Base-by-base conservation (phyloP, 108 stramenopile genomes). In the Hondaea fermentalgiana region DNA sequence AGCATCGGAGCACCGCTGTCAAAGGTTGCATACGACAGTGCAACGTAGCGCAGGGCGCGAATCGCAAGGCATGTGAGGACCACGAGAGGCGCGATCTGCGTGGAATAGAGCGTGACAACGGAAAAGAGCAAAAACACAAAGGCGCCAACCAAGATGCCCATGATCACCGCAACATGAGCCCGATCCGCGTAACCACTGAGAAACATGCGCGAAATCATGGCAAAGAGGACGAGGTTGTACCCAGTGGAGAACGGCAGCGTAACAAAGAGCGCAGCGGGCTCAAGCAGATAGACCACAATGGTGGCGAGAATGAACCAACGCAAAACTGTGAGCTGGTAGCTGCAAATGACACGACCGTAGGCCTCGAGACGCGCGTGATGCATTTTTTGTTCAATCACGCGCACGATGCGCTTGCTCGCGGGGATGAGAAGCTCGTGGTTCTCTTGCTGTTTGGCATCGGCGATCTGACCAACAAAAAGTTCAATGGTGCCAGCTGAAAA, bases 401-500 rank as follows among this genome's bases (percentile, higher is more conserved):
- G 49, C 19, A 83, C 76, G 76, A 83, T 83, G 45, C 76, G 76
- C 76, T 83, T 83, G 51, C 49, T 53, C 25, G 76, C 76, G 45
- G 76, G 76, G 76, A 83, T 53, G 3, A 83, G 51, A 12, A 83
- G 76, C 76, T 83, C 76, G 76, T 83, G 76, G 28, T 83, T 83
- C 51, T 83, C 76, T 23, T 83, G 19, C 51, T 83, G 76, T 4
- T 83, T 83, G 45, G 76, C 76, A 23, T 83, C 51, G 19, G 76
- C 76, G 3, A 83, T 83, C 51, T 53, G 76, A 2, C n/a, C 51
- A 23, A 83, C 76, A 23, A 83, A 83, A 45, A 83, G 76, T 45
- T 83, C 76, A 35, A 83, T 83, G 2, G 76, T 83, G 51, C 76
- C 76, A 12, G 76, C 76, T 6, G 49, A 83, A 35, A 83, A 53